Conservation (phyloP, 805 yeast species). For the Ogataea philodendri region DNA sequence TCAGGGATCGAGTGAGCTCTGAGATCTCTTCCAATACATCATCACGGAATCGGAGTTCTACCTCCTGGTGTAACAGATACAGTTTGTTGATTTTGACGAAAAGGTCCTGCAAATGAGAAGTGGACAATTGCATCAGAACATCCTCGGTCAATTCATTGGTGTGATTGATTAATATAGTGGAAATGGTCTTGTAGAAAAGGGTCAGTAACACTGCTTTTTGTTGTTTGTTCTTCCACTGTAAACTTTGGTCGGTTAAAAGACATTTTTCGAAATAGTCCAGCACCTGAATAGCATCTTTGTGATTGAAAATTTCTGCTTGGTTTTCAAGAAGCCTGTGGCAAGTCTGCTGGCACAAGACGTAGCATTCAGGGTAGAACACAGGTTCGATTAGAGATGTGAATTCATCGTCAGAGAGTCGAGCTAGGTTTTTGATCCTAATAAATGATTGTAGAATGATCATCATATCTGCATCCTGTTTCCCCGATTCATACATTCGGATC, state of each 20-base stretch:
- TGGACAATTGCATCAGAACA: no score
- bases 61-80: constrained; percentile 13
- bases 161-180: no score
- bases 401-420: constrained; percentile 8
- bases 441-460: constrained; percentile 12
- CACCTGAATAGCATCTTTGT: no score
- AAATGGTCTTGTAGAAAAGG: no score
- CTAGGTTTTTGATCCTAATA: constrained; percentile 11
- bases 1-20: no score
- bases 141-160: constrained; percentile 14
- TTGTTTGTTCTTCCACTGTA: no score
- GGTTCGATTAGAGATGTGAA: constrained; percentile 13
- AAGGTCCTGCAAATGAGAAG: no score
- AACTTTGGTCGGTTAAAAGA: no score
- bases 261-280: no score
- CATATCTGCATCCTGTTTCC: constrained; percentile 1
- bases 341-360: constrained; percentile 17
- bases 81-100: constrained; percentile 22
- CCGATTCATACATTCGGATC: constrained; percentile 9
- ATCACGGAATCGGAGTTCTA: constrained; percentile 20
- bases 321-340: no score
- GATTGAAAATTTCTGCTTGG: no score
- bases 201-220: no score
- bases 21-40: constrained; percentile 19
- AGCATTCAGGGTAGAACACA: constrained; percentile 16